A percentile compares a stretch with the other conserved stretches of the same genome.
These are phyloP conservation scores for Populus hybrid DNA, from an alignment of 441 rosid species.

Conservation along the genomic window DNA sequence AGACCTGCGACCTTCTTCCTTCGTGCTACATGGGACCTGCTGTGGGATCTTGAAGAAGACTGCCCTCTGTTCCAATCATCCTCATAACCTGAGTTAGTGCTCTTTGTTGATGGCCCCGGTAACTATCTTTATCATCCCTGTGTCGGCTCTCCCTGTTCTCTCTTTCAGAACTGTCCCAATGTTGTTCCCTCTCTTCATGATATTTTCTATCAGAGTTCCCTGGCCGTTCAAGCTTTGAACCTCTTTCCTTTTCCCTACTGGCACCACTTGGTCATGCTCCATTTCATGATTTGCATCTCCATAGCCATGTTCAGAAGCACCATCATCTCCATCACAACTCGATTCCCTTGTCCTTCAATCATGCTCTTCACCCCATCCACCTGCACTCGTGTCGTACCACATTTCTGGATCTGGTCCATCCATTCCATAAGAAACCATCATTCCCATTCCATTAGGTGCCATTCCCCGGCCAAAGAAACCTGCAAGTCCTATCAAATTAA, in stretches of 20 bases:
- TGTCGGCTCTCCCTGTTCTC: constrained; percentile 53
- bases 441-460: constrained; percentile 80
- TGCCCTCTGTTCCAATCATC: constrained; percentile 63
- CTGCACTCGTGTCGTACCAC: constrained; percentile 76
- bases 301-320: constrained; percentile 76
- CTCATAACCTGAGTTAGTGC: constrained; percentile 62
- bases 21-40: constrained; percentile 48
- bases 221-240: constrained; percentile 67
- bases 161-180: constrained; percentile 49
- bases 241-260: constrained; percentile 59
- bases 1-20: constrained; percentile 62
- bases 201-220: constrained; percentile 74
- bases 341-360: constrained; percentile 81
- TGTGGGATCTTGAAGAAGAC: constrained; percentile 67
- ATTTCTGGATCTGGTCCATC: constrained; percentile 81
- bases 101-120: constrained; percentile 52
- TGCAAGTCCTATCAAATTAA: constrained; percentile 7
- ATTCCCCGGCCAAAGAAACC: constrained; percentile 82
- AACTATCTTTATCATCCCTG: constrained; percentile 65
- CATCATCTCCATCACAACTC: constrained; percentile 67
- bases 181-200: constrained; percentile 60
- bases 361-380: constrained; percentile 75
- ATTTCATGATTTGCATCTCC: constrained; percentile 74
- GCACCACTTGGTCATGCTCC: constrained; percentile 50
- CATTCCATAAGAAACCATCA: constrained; percentile 64